Evolutionary conservation across 495 filamentous ascomycete species (phyloP).

Genomic region (Stereocaulon alpinum): DNA sequence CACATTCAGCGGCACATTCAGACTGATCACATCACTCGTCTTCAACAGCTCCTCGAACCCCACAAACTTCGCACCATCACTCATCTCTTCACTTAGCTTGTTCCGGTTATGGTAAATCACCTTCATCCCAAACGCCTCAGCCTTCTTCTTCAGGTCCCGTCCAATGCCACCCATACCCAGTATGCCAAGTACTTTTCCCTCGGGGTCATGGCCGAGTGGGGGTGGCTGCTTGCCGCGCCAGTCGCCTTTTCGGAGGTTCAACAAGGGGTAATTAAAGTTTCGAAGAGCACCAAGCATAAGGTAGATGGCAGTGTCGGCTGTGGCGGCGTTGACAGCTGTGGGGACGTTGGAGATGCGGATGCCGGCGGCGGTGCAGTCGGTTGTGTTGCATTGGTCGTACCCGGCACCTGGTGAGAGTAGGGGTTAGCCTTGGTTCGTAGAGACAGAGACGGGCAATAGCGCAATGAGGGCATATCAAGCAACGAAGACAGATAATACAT

Average conservation of each 20-base stretch:
- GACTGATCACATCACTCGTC: constrained; percentile 60
- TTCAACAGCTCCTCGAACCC: constrained; percentile 55
- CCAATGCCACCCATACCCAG: constrained; percentile 88
- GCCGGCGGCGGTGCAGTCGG: constrained; percentile 52
- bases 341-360: constrained; percentile 75
- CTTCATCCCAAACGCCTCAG: constrained; percentile 52
- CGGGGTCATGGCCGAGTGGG: constrained; percentile 49
- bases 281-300: constrained; percentile 68
- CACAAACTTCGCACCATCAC: constrained; percentile 54
- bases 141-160: constrained; percentile 44
- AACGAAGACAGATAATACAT: too few relatives aligned
- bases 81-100: constrained; percentile 42
- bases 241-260: constrained; percentile 46
- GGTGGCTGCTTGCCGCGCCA: constrained; percentile 43
- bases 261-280: constrained; percentile 55
- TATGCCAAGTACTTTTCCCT: constrained; percentile 60
- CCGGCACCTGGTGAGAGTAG: constrained; percentile 46
- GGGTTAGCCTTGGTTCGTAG: neutral
- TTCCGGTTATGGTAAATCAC: constrained; percentile 60
- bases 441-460: too few relatives aligned
- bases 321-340: constrained; percentile 68
- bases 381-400: constrained; percentile 69
- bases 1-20: constrained; percentile 70
- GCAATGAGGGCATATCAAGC: too few relatives aligned
- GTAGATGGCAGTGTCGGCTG: constrained; percentile 68